Base-by-base conservation (phyloP, 2,329 filamentous ascomycete species). In the Gnomoniopsis smithogilvyi region DNA sequence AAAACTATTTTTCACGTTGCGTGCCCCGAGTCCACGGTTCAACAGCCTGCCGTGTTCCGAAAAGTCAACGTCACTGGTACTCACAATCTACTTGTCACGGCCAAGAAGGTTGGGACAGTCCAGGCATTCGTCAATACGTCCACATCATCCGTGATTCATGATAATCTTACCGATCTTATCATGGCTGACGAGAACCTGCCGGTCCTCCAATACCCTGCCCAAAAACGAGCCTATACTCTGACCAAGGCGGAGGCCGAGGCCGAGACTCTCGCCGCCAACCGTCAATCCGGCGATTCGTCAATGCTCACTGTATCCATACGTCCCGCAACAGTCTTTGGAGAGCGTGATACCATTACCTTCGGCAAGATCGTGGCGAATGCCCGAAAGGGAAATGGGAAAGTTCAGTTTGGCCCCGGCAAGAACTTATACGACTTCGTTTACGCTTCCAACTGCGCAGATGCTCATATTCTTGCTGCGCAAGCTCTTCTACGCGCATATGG, bases 391-490 rank as follows among this genome's bases (percentile, higher is more conserved):
- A 63, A 61, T 24, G 60, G 49, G 2, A 64, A 54, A 15, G 30
- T 65, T 17, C 63, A 65, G 34, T 62, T 71, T 26, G 68, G 70
- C 7, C 50, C 64, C 15, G 67, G 67, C 2, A 63, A 67, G 30
- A 71, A 71, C 57, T 38, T 69, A n/a, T 70, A 68, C 64, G 65
- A 67, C 55, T 67, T 68, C 54, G 65, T 67, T 26, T 70, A 69
- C 50, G 58, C 64, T 3, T 60, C 64, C 15, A 71, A 72, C 56
- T 62, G 63, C 11, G 67, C 65, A 2, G 61, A 64, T 38, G 64
- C 67, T 21, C 68, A 71, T 53, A 54, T 67, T 17, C 64, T 72
- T 15, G 65, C 70, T 26, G 68, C 70, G 2, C 36, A 61, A 7
- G 66, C 65, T 8, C 68, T 72, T 3, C 51, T 71, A 2, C 34